These are phyloP conservation scores for Logfia minima DNA, from an alignment of 129 eudicot genomes.

Conservation along the genomic window DNA sequence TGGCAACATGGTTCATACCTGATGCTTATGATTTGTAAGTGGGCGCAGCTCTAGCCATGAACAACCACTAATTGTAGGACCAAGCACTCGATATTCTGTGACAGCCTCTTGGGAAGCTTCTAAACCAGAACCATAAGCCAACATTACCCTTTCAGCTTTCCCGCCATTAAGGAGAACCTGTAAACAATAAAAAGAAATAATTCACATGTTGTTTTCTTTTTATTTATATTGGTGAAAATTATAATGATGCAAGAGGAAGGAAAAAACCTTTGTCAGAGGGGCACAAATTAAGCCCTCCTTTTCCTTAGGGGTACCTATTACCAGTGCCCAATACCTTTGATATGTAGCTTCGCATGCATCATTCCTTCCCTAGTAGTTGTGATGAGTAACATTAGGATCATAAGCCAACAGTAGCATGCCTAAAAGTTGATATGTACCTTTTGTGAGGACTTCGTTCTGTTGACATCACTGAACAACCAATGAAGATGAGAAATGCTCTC, in stretches of 20 bases:
- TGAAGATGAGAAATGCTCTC: conserved; percentile 74
- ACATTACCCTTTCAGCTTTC: conserved; percentile 76
- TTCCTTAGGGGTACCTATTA: conserved; percentile 82
- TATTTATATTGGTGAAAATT: neutral
- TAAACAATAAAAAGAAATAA: neutral
- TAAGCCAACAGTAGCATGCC: neutral
- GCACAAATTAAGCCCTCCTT: conserved; percentile 76
- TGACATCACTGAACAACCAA: conserved; percentile 54
- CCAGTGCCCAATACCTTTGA: conserved; percentile 87
- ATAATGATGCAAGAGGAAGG: neutral
- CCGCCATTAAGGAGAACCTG: conserved; percentile 82
- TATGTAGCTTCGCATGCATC: conserved; percentile 59
- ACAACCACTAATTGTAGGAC: conserved; percentile 90
- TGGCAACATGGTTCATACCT: conserved; percentile 43
- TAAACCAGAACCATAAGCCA: conserved; percentile 61
- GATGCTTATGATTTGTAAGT: conserved; percentile 80
- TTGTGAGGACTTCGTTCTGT: conserved; percentile 44
- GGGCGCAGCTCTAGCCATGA: conserved; percentile 92
- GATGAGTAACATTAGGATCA: conserved; percentile 12
- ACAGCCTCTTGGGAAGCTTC: conserved; percentile 86
- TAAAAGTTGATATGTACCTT: conserved; percentile 42
- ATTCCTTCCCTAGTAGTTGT: conserved; percentile 51
- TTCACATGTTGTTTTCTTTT: neutral
- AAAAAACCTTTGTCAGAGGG: conserved; percentile 69
- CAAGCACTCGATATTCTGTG: conserved; percentile 86